Conservation (phyloP, 768 basidiomycete species). For the Suillus cothurnatus region DNA sequence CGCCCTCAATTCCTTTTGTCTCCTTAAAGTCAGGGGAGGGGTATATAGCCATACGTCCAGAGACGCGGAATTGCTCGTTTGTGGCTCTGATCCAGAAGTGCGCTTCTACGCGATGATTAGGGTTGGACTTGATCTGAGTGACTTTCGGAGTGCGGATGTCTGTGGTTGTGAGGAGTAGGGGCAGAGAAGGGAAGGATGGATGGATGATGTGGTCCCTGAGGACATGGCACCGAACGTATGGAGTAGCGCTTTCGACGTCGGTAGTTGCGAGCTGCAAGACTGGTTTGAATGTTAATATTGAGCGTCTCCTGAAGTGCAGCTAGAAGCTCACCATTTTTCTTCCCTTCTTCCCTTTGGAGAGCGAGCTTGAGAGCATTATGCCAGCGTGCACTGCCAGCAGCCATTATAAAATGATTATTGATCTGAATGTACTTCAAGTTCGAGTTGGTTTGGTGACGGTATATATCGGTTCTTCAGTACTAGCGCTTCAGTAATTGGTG, state of each 20-base stretch:
- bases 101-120: conserved; percentile 50
- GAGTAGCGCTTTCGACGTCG: conserved; percentile 32
- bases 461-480: not conserved
- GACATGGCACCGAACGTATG: conserved; percentile 67
- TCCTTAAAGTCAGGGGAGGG: conserved; percentile 16
- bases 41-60: conserved; percentile 57
- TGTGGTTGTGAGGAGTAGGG: conserved; percentile 68
- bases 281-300: conserved; percentile 24
- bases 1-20: conserved; percentile 16
- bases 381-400: conserved; percentile 44
- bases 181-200: conserved; percentile 44
- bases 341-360: conserved; percentile 39
- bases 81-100: conserved; percentile 75
- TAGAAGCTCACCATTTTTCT: conserved; percentile 26
- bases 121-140: conserved; percentile 50
- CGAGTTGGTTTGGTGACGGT: not conserved
- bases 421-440: not conserved
- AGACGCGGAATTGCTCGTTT: conserved; percentile 74
- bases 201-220: conserved; percentile 61
- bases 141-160: conserved; percentile 76
- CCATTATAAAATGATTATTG: conserved; percentile 7
- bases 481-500: no score
- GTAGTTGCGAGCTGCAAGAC: conserved; percentile 54
- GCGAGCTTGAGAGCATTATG: conserved; percentile 47
- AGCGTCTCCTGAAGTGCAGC: not conserved